Evolutionary conservation across 441 rosid genomes (phyloP), one percentile per base, ranked within the genome.

Genomic region (Rhodomyrtus psidioides): DNA sequence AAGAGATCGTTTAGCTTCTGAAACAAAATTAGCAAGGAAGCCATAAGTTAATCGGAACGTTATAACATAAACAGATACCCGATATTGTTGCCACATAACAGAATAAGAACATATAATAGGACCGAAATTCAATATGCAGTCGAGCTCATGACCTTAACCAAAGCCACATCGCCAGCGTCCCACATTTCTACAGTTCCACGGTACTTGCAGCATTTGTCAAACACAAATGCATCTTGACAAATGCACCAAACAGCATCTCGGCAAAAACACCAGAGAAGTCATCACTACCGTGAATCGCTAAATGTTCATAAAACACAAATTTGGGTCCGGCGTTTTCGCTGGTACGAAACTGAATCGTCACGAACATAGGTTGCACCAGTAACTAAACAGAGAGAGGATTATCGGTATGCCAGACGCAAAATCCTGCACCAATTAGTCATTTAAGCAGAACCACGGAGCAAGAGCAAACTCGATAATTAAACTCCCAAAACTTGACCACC

Each of bases 1-100:
- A 30, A 34, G 83, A 85, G 85, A 30, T 87, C 88, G 89, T 55
- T 87, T 81, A 59, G 70, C 86, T 83, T 88, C 95, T 92, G 84
- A 55, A 92, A 74, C 60, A 17, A 56, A 51, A 76, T n/a, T 15
- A 28, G 14, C 23, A 81, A 81, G 79, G 53, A 55, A 82, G 53
- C n/a, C 81, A 60, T 76, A 55, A 84, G 39, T 58, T 4, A 30
- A 62, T 17, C 76, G 53, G 58, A 19, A 26, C 17, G 26, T 51
- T 12, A 60, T 42, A 28, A 17, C 79, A 34, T 26, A 49, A 39
- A 34, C 34, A 55, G 62, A 83, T 44, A 24, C 65, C 28, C 51
- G 4, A 21, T 21, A 42, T 23, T 15, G 27, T 26, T 39, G 30
- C 46, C 49, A 55, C 62, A 23, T 26, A 9, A 82, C 55, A 26